Conservation (phyloP, 2,329 filamentous ascomycete genomes). For the Pestalotiopsis sp. region DNA sequence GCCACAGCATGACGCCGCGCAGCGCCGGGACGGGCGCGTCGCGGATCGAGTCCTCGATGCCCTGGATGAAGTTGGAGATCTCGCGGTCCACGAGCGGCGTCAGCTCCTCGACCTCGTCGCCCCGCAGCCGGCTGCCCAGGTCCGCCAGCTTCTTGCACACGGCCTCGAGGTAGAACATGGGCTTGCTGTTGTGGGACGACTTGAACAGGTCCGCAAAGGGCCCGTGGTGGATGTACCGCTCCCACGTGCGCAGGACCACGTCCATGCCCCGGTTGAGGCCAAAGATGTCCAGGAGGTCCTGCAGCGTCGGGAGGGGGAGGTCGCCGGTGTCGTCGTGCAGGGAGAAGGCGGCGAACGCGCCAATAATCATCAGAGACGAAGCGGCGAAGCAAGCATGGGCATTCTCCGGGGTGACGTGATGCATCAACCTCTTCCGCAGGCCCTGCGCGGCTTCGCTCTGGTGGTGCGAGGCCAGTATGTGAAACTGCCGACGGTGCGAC, state of each 20-base stretch:
- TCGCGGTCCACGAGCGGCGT: background rate
- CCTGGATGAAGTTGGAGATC: background rate
- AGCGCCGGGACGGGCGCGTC: background rate
- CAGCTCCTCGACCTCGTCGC: background rate
- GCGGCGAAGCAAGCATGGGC: slow-evolving; percentile 36
- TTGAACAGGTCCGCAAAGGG: slow-evolving; percentile 25
- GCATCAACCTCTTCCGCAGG: slow-evolving; percentile 27
- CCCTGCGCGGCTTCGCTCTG: slow-evolving; percentile 34
- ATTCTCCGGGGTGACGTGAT: slow-evolving; percentile 27
- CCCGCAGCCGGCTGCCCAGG: background rate
- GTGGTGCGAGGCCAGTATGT: slow-evolving; percentile 33
- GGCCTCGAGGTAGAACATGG: slow-evolving; percentile 7
- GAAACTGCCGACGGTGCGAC: slow-evolving; percentile 24
- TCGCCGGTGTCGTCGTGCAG: slow-evolving; percentile 13
- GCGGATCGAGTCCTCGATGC: background rate
- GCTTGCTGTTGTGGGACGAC: slow-evolving; percentile 6
- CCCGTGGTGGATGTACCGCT: slow-evolving; percentile 21
- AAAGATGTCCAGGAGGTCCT: slow-evolving; percentile 36
- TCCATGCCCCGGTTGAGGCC: slow-evolving; percentile 33
- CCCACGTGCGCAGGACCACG: slow-evolving; percentile 29
- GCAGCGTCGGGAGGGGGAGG: slow-evolving; percentile 23
- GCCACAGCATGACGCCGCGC: background rate
- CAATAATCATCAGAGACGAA: slow-evolving; percentile 34
- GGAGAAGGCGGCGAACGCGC: slow-evolving; percentile 31
- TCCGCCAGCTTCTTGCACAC: slow-evolving; percentile 14